Evolutionary conservation across 768 basidiomycete genomes (phyloP).

Genomic region (Steccherinum ochraceum): DNA sequence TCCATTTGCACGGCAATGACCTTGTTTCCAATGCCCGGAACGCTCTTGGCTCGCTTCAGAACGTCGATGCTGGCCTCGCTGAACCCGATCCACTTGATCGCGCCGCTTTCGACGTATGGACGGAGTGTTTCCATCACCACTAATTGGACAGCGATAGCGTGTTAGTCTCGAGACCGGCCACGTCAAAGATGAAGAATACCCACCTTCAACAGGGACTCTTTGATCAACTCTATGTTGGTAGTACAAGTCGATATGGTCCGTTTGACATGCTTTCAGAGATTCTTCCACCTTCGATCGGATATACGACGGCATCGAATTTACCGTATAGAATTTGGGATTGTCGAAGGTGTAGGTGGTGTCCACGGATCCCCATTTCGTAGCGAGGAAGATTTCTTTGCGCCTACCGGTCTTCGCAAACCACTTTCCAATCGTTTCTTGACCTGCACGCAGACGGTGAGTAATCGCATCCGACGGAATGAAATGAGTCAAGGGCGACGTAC

Average conservation of each 20-base stretch:
- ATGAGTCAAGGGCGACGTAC: constrained; percentile 41
- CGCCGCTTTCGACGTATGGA: constrained; percentile 17
- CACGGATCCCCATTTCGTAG: constrained; percentile 31
- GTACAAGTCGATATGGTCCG: constrained; percentile 10
- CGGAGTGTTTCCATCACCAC: constrained; percentile 4
- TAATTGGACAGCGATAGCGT: not conserved
- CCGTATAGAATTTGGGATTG: constrained; percentile 16
- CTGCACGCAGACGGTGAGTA: too few relatives aligned
- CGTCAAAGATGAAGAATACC: constrained; percentile 20
- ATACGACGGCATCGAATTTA: constrained; percentile 20
- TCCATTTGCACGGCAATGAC: constrained; percentile 26
- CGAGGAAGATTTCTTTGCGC: constrained; percentile 40
- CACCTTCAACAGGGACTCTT: constrained; percentile 15
- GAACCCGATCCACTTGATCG: constrained; percentile 30
- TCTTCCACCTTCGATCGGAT: constrained; percentile 19
- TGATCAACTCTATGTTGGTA: constrained; percentile 12
- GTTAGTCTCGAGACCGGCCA: constrained; percentile 21
- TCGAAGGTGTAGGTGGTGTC: too few relatives aligned
- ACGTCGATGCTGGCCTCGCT: constrained; percentile 27
- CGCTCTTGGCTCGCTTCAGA: constrained; percentile 27
- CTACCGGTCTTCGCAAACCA: constrained; percentile 53
- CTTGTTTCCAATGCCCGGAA: too few relatives aligned
- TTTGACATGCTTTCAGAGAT: too few relatives aligned
- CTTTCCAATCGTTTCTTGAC: too few relatives aligned
- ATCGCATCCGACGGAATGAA: constrained; percentile 20